Evolutionary conservation across 225 moss, liverwort and hornwort species (phyloP).

Genomic region (Thuidium tamariscinum): DNA sequence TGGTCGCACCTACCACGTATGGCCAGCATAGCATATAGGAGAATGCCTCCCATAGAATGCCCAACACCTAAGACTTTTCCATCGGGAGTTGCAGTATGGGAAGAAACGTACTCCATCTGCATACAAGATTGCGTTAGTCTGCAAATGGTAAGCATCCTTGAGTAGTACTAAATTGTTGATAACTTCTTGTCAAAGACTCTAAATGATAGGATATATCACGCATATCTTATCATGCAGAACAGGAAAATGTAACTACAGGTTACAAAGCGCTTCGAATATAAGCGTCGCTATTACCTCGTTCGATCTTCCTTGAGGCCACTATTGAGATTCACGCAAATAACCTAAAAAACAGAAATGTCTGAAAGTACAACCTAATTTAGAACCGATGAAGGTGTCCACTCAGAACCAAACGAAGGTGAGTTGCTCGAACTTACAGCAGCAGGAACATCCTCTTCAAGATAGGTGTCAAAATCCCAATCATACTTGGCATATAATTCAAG

Average conservation of each 20-base stretch:
- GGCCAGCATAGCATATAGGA: conserved; percentile 84
- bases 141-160: conserved; percentile 5
- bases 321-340: background rate
- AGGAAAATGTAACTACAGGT: background rate
- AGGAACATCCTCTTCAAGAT: conserved; percentile 91
- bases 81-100: conserved; percentile 46
- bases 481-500: conserved; percentile 78
- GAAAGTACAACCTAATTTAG: background rate
- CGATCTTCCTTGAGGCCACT: background rate
- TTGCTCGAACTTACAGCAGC: conserved; percentile 59
- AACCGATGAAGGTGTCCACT: background rate
- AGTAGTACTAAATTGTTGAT: background rate
- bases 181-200: background rate
- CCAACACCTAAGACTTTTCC: conserved; percentile 76
- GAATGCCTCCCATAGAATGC: conserved; percentile 98
- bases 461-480: conserved; percentile 97
- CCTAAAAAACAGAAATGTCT: background rate
- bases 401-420: background rate
- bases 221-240: background rate
- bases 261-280: background rate
- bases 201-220: background rate
- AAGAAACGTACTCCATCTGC: conserved; percentile 80
- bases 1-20: conserved; percentile 57
- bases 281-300: background rate
- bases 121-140: conserved; percentile 3